phyloP scores from a whole-genome alignment of 176 grass and related monocot species.

The Bromus sterilis region DNA sequence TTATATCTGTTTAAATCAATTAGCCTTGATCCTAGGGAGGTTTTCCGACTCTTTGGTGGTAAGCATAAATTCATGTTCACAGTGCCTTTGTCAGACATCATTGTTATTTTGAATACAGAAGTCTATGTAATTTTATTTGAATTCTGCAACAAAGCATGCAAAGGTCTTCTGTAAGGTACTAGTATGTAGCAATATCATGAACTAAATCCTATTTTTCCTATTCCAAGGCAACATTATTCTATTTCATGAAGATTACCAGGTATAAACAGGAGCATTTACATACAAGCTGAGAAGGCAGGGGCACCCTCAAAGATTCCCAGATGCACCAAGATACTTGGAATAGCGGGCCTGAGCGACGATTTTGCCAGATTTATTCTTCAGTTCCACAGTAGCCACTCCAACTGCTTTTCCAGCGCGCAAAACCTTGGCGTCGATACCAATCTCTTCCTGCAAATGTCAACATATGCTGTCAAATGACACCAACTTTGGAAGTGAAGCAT shows the following conservation, averaged over 20 bases:
- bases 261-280: neutral
- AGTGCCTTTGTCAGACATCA: too few species aligned
- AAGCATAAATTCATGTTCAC: too few species aligned
- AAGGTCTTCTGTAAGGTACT: too few species aligned
- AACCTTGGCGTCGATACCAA: slow-evolving; percentile 81
- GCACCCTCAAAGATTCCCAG: slow-evolving; percentile 46
- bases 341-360: slow-evolving; percentile 78
- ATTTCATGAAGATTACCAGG: neutral
- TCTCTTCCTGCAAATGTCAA: slow-evolving; percentile 55
- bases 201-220: neutral
- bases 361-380: slow-evolving; percentile 78
- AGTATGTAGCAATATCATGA: neutral
- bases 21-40: too few species aligned
- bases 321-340: slow-evolving; percentile 74
- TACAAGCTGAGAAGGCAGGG: neutral
- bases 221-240: neutral
- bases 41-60: too few species aligned
- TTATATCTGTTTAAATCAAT: too few species aligned
- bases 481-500: neutral
- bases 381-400: slow-evolving; percentile 59
- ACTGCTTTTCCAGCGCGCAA: slow-evolving; percentile 67
- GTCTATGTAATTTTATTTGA: too few species aligned
- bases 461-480: neutral
- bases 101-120: too few species aligned
- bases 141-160: too few species aligned